These are phyloP conservation scores for Phytophthora lateralis DNA, from an alignment of 352 stramenopile species.

Conservation along the genomic window DNA sequence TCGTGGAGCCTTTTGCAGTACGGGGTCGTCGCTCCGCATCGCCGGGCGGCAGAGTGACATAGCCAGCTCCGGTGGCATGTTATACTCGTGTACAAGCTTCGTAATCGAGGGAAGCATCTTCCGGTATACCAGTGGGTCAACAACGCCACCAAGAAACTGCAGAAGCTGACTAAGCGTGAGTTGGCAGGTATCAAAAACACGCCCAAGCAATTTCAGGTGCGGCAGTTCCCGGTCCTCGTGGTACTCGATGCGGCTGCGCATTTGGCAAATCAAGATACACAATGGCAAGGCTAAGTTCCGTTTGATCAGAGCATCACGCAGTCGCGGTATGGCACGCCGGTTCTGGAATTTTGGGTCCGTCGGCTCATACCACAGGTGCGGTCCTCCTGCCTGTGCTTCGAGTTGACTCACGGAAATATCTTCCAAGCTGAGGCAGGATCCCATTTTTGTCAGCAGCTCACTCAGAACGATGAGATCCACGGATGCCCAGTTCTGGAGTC, in stretches of 20 bases:
- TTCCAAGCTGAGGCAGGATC: slow-evolving; percentile 84
- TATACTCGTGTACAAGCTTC: slow-evolving; percentile 73
- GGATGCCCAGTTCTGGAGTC: slow-evolving; percentile 85
- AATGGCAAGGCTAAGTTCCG: slow-evolving; percentile 75
- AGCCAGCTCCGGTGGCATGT: slow-evolving; percentile 71
- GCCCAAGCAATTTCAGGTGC: slow-evolving; percentile 82
- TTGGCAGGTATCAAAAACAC: slow-evolving; percentile 85
- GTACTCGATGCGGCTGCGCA: slow-evolving; percentile 85
- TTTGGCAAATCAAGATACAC: slow-evolving; percentile 84
- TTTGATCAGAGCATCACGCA: slow-evolving; percentile 88
- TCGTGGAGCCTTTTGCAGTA: slow-evolving; percentile 68
- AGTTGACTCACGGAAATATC: slow-evolving; percentile 86
- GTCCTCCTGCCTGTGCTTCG: slow-evolving; percentile 80
- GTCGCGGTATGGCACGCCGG: slow-evolving; percentile 73
- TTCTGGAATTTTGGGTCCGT: slow-evolving; percentile 86
- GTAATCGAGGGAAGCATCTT: slow-evolving; percentile 75
- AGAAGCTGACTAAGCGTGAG: slow-evolving; percentile 87
- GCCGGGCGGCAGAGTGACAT: slow-evolving; percentile 82
- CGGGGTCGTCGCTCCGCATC: slow-evolving; percentile 74
- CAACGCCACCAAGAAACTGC: slow-evolving; percentile 82
- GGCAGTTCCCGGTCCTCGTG: slow-evolving; percentile 55
- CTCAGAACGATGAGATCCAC: slow-evolving; percentile 89
- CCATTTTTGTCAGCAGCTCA: slow-evolving; percentile 89
- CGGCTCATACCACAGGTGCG: slow-evolving; percentile 80
- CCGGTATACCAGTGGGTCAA: slow-evolving; percentile 70